These are phyloP conservation scores for Phytophthora chlamydospora DNA, from an alignment of 352 stramenopile species.

Conservation along the genomic window DNA sequence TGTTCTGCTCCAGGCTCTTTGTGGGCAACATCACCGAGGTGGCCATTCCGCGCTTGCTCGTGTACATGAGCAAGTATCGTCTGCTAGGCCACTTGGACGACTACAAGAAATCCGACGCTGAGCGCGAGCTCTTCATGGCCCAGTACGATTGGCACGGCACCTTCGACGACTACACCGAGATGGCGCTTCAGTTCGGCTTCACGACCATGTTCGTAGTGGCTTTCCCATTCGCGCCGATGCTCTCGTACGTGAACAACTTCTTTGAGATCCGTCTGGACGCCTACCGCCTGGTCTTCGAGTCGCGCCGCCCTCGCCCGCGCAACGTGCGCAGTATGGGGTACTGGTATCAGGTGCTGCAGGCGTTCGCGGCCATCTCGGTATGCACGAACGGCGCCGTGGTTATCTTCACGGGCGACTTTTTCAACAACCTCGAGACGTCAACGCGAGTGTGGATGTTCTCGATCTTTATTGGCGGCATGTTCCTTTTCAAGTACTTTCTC, in stretches of 20 bases:
- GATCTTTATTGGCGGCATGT: constrained; percentile 78
- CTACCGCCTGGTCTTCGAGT: constrained; percentile 85
- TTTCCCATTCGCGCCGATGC: constrained; percentile 92
- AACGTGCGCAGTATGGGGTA: constrained; percentile 91
- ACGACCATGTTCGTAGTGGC: constrained; percentile 92
- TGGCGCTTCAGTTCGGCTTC: constrained; percentile 90
- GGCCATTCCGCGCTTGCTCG: constrained; percentile 73
- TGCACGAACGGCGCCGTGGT: constrained; percentile 94
- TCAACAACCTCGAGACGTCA: constrained; percentile 56
- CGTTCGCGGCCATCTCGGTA: constrained; percentile 90
- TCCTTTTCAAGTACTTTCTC: constrained; percentile 85
- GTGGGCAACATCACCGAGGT: constrained; percentile 84
- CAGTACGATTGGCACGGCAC: constrained; percentile 86
- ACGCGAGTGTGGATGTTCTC: constrained; percentile 84
- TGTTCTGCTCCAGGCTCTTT: constrained; percentile 91
- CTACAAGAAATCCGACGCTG: constrained; percentile 58
- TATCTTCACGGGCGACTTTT: constrained; percentile 91
- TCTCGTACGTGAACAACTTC: constrained; percentile 93
- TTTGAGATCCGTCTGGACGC: constrained; percentile 93
- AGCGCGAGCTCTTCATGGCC: constrained; percentile 79
- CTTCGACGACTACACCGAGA: constrained; percentile 95
- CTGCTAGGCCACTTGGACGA: constrained; percentile 61
- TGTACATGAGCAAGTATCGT: constrained; percentile 72
- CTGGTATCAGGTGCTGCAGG: constrained; percentile 92
- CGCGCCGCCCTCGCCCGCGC: constrained; percentile 77